These are phyloP conservation scores for Vararia minispora DNA, from an alignment of 768 basidiomycete species.

Conservation along the genomic window DNA sequence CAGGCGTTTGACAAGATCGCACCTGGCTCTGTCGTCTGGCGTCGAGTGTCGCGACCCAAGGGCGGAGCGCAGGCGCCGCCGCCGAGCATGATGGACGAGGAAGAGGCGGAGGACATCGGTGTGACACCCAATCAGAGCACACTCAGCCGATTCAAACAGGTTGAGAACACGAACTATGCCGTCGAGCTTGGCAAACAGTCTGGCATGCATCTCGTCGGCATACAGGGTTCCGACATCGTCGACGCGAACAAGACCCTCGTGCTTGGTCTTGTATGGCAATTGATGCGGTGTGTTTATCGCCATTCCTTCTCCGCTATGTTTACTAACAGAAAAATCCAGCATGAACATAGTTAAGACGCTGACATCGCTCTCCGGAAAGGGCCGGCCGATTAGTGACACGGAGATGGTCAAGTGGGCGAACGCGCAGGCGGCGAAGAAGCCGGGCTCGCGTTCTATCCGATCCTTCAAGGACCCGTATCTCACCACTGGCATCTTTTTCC, in stretches of 20 bases:
- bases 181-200: slow-evolving; percentile 90
- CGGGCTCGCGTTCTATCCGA: slow-evolving; percentile 51
- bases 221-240: slow-evolving; percentile 95
- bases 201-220: slow-evolving; percentile 92
- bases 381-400: slow-evolving; percentile 78
- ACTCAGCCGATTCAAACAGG: slow-evolving; percentile 91
- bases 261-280: slow-evolving; percentile 94
- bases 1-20: slow-evolving; percentile 96
- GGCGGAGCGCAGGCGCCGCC: slow-evolving; percentile 36
- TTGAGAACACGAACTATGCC: slow-evolving; percentile 96
- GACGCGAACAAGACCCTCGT: slow-evolving; percentile 90
- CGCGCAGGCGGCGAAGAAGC: slow-evolving; percentile 67
- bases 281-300: slow-evolving; percentile 62
- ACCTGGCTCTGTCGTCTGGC: slow-evolving; percentile 90
- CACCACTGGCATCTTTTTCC: slow-evolving; percentile 85
- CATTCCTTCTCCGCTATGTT: neutral
- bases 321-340: slow-evolving; percentile 23
- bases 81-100: slow-evolving; percentile 20
- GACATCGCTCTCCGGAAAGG: slow-evolving; percentile 57
- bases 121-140: slow-evolving; percentile 76
- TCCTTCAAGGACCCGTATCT: slow-evolving; percentile 92
- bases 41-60: slow-evolving; percentile 91
- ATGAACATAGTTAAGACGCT: slow-evolving; percentile 90
- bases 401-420: slow-evolving; percentile 98
- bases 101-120: slow-evolving; percentile 70